Base-by-base conservation (phyloP, 495 filamentous ascomycete species). In the Opeltia flavorubescens region DNA sequence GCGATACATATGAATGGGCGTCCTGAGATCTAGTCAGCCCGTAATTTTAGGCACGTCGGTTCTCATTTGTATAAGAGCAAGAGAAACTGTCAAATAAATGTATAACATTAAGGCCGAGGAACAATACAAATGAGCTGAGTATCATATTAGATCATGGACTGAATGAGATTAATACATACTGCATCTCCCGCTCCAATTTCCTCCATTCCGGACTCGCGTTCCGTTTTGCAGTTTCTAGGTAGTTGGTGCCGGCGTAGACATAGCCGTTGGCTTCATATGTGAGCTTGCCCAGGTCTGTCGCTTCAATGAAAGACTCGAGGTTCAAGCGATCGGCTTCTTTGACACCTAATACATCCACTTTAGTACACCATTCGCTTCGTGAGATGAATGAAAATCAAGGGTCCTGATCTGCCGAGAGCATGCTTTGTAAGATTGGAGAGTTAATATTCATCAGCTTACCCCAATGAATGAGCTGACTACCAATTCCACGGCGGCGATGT, bases 191-290 rank as follows among this genome's bases (percentile, higher is more conserved):
- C n/a, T 29, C 44, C 49, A 55, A 33, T 20, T 51, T 44, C 39
- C 28, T 46, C 52, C 52, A 55, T 28, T 55, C 48, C 17, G 30
- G 44, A 35, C 52, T 51, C 6, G 52, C 27, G 33, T 55, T 55
- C 30, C 52, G 52, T 42, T 48, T 51, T 25, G 49, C 45, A 12
- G 40, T 8, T 23, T 55, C 49, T 21, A 55, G n/a, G 33, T 55
- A 55, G 20, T 47, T 43, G 2, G 52, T 48, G 21, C 46, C 46
- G 43, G 46, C 46, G 42, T 48, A 49, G 11, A 35, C 26, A 39
- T 62, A 69, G 7, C 66, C 67, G 43, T 59, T 49, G 30, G 50
- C 50, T 52, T 63, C 55, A 50, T 72, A 72, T 9, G 68, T 53
- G 7, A 51, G 43, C 17, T 62, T 59, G 11, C 66, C 71, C 13